Conservation (phyloP, 345 rosid species). For the Lumnitzera littorea region DNA sequence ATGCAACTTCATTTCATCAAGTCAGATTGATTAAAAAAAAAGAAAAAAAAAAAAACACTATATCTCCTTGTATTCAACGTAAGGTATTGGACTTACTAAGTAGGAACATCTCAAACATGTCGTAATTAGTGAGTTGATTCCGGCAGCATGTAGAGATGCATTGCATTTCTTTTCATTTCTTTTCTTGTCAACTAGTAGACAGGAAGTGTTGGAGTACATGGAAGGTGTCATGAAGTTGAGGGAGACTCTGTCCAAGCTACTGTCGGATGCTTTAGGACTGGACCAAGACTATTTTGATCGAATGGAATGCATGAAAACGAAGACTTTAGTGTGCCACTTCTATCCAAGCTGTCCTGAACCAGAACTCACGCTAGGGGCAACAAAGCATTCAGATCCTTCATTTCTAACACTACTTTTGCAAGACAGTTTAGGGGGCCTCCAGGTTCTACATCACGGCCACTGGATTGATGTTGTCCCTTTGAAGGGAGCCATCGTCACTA, state of each 20-base stretch:
- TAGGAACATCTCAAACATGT: too few species aligned
- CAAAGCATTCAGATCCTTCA: conserved; percentile 41
- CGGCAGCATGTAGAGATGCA: not conserved
- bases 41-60: too few species aligned
- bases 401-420: conserved; percentile 41
- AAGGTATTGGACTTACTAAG: too few species aligned
- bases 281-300: conserved; percentile 22
- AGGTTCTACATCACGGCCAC: conserved; percentile 28
- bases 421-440: conserved; percentile 39
- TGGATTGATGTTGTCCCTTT: conserved; percentile 39
- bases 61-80: too few species aligned
- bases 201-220: conserved; percentile 32
- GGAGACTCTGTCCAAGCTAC: conserved; percentile 20
- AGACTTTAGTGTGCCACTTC: conserved; percentile 33
- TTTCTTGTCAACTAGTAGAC: conserved; percentile 13
- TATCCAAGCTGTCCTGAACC: conserved; percentile 53
- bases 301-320: conserved; percentile 42
- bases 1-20: too few species aligned
- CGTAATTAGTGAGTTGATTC: too few species aligned
- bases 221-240: conserved; percentile 20
- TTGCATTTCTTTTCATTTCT: not conserved
- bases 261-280: conserved; percentile 43
- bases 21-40: too few species aligned
- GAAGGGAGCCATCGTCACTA: conserved; percentile 30
- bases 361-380: conserved; percentile 32